Conservation (phyloP, 306 rosid genomes). For the Castanea sativa region DNA sequence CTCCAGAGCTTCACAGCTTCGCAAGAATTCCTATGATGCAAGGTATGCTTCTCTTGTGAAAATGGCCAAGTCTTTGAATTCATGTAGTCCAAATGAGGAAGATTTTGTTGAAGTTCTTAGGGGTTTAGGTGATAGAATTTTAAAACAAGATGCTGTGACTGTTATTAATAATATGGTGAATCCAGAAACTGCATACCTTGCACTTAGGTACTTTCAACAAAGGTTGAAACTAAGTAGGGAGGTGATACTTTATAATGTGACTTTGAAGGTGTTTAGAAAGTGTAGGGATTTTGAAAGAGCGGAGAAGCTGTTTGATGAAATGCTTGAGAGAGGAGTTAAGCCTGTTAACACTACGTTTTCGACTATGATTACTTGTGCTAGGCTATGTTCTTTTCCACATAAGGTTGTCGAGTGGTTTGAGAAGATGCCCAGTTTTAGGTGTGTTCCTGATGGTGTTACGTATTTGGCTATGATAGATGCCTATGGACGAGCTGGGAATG, state of each 20-base stretch:
- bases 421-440: slow-evolving; percentile 59
- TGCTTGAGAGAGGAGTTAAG: slow-evolving; percentile 62
- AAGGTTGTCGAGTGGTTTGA: slow-evolving; percentile 86
- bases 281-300: slow-evolving; percentile 57
- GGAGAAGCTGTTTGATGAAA: slow-evolving; percentile 77
- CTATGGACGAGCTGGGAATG: slow-evolving; percentile 71
- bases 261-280: slow-evolving; percentile 57
- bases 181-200: slow-evolving; percentile 48
- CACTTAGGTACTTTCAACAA: slow-evolving; percentile 46
- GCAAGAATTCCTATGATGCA: slow-evolving; percentile 48
- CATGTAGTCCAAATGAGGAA: slow-evolving; percentile 38
- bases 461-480: slow-evolving; percentile 63
- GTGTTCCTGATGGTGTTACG: slow-evolving; percentile 59
- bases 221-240: slow-evolving; percentile 33
- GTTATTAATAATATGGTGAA: slow-evolving; percentile 58
- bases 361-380: slow-evolving; percentile 70
- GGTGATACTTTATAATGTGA: slow-evolving; percentile 66
- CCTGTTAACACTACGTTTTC: slow-evolving; percentile 76
- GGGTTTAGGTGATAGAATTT: slow-evolving; percentile 36
- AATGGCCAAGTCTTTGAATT: slow-evolving; percentile 55
- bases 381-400: slow-evolving; percentile 39
- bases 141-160: slow-evolving; percentile 51
- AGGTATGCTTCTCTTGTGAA: slow-evolving; percentile 55
- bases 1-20: slow-evolving; percentile 72
- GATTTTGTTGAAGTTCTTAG: slow-evolving; percentile 43